Conservation (phyloP, 1,284 basidiomycete species). For the Microbotryomycetes sp. region DNA sequence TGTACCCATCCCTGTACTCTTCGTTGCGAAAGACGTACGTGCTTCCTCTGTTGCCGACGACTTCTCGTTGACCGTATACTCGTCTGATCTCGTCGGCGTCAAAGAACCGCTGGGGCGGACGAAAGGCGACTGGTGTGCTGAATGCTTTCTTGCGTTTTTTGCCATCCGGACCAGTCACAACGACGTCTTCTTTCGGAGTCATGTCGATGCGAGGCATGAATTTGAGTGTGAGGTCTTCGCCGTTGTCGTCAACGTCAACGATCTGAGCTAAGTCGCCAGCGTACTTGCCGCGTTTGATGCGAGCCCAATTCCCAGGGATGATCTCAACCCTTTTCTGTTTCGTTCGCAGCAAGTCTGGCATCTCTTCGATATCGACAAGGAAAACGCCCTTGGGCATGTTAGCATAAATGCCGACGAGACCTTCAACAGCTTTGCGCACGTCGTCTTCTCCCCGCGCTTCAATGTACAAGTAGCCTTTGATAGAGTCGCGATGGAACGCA, state of each 20-base stretch:
- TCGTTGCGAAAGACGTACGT: conserved; percentile 83
- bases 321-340: conserved; percentile 88
- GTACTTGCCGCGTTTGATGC: conserved; percentile 89
- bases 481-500: conserved; percentile 89
- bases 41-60: conserved; percentile 56
- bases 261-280: conserved; percentile 93
- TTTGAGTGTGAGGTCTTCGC: conserved; percentile 86
- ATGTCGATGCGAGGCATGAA: conserved; percentile 96
- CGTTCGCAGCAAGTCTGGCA: conserved; percentile 92
- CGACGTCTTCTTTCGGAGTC: conserved; percentile 65
- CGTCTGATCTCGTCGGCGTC: conserved; percentile 88
- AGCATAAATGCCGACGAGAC: conserved; percentile 85
- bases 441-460: conserved; percentile 84
- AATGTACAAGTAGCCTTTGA: conserved; percentile 92
- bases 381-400: conserved; percentile 46
- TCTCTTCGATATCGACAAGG: conserved; percentile 94
- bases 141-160: conserved; percentile 53
- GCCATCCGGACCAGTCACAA: conserved; percentile 50
- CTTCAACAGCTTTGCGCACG: conserved; percentile 76
- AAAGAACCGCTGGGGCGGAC: conserved; percentile 88
- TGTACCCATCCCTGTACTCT: conserved; percentile 88
- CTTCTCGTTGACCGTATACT: conserved; percentile 71
- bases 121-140: conserved; percentile 48
- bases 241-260: conserved; percentile 85
- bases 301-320: conserved; percentile 85